Percentiles rank a stretch among this genome's conserved stretches.
Conservation (phyloP, 2,329 filamentous ascomycete species). For the Fusarium sterilihyphosum region DNA sequence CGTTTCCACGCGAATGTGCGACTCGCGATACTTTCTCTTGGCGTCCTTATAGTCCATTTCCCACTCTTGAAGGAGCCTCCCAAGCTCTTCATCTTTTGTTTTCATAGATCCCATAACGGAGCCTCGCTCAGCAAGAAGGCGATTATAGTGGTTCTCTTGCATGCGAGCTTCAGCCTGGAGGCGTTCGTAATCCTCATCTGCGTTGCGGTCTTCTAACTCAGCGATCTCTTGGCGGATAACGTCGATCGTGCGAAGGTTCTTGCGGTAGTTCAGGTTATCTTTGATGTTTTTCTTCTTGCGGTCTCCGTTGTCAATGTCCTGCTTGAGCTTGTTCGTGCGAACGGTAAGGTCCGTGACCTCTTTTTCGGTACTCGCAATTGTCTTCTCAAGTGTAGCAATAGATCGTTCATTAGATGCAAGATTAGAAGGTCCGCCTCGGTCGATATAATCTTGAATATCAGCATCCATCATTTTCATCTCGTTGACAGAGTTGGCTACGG, state of each 20-base stretch:
- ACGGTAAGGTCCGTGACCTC: conserved; percentile 74
- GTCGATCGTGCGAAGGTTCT: conserved; percentile 75
- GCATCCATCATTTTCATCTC: conserved; percentile 79
- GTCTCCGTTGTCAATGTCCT: conserved; percentile 81
- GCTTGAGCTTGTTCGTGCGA: conserved; percentile 80
- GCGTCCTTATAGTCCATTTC: conserved; percentile 88
- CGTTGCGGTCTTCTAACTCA: conserved; percentile 80
- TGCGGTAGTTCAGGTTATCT: conserved; percentile 89
- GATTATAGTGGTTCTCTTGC: conserved; percentile 74
- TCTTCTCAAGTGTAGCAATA: conserved; percentile 73
- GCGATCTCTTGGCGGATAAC: conserved; percentile 74
- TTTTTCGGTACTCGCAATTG: conserved; percentile 71
- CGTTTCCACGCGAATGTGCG: conserved; percentile 88
- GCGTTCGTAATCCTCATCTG: conserved; percentile 81
- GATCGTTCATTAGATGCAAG: conserved; percentile 76
- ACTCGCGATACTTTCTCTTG: conserved; percentile 81
- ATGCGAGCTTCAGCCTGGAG: conserved; percentile 75
- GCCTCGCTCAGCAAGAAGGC: conserved; percentile 76
- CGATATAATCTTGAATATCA: conserved; percentile 83
- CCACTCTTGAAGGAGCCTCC: conserved; percentile 79
- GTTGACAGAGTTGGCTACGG: conserved; percentile 77
- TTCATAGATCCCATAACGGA: conserved; percentile 81
- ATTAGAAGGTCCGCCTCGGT: conserved; percentile 77
- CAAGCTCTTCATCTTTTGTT: conserved; percentile 84
- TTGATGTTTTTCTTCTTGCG: conserved; percentile 86